Evolutionary conservation across 768 basidiomycete species (phyloP), one percentile per base, ranked within the genome.

Genomic region (Boletus rufocinnamomeus): DNA sequence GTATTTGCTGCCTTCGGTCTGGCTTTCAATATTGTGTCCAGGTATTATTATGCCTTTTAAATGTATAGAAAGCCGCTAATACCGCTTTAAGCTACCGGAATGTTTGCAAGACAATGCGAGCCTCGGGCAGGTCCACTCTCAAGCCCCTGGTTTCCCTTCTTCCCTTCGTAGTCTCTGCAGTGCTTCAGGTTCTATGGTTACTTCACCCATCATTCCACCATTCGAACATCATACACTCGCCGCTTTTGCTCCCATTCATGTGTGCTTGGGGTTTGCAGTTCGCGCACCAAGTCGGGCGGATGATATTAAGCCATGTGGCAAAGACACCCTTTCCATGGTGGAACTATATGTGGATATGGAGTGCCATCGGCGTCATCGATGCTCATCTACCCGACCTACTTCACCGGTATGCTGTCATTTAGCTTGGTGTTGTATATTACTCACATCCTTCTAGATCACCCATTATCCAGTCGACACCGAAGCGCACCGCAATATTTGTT

Each of bases 301-400:
- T 98, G 80, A 98, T 98, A 66, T 76, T 97, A 47, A 91, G 95
- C 1, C 97, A 98, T 72, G 86, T 97, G 30, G 95, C 95, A 52
- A 85, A 84, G 61, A 78, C 82, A 45, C 76, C 84, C 6, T 96
- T 98, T 78, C 97, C 97, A 0, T 78, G 82, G 68, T 95, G 89
- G 84, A 91, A 95, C 69, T 84, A 82, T 67, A 84, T 95, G 71
- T 95, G 95, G 87, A 71, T 93, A 9, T 91, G 89, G 85, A 91
- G 84, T 61, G 70, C 85, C 3, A 67, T 92, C 16, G 89, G 87
- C 4, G 90, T 89, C 1, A 58, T 92, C 16, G 96, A 98, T 69
- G 94, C 91, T 3, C 93, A 95, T 70, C 70, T 92, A 44, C 85
- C 86, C 0, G 65, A 70, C n/a, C 68, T 94, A 19, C 74, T 91